These are phyloP conservation scores for Carex arenaria DNA, from an alignment of 202 grass and related monocot species.

Conservation along the genomic window DNA sequence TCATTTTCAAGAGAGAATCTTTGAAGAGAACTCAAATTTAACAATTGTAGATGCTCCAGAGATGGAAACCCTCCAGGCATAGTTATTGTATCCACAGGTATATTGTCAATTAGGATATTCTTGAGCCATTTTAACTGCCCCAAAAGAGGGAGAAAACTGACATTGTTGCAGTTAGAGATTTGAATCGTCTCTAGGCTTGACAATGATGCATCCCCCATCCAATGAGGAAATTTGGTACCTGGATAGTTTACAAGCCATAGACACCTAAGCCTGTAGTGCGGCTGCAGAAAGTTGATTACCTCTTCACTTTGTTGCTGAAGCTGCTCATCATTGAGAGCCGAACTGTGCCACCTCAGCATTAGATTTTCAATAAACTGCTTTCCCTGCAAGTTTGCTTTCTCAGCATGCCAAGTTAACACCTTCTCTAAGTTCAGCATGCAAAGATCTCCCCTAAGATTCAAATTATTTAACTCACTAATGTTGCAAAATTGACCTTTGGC, in stretches of 20 bases:
- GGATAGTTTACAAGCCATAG: slow-evolving; percentile 37
- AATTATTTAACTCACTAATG: slow-evolving; percentile 30
- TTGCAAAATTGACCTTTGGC: slow-evolving; percentile 26
- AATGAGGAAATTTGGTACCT: slow-evolving; percentile 33
- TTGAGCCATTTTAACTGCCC: slow-evolving; percentile 23
- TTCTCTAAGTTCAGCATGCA: slow-evolving; percentile 53
- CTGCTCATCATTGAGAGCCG: not conserved
- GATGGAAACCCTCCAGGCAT: slow-evolving; percentile 22
- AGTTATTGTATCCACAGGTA: no score
- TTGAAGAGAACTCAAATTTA: slow-evolving; percentile 23
- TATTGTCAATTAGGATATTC: slow-evolving; percentile 15
- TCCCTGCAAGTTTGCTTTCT: slow-evolving; percentile 29
- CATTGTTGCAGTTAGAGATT: slow-evolving; percentile 24
- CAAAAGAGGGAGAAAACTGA: not conserved
- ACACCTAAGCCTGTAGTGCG: slow-evolving; percentile 23
- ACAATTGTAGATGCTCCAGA: slow-evolving; percentile 26
- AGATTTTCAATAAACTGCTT: slow-evolving; percentile 39
- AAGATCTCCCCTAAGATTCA: slow-evolving; percentile 56
- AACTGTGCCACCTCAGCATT: slow-evolving; percentile 39
- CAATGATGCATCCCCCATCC: slow-evolving; percentile 21
- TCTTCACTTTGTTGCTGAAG: not conserved
- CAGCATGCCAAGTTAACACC: not conserved
- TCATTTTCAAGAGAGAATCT: slow-evolving; percentile 8
- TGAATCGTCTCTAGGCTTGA: slow-evolving; percentile 15
- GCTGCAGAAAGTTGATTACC: slow-evolving; percentile 25